Base-by-base conservation (phyloP, 495 filamentous ascomycete species). In the Entonaema liquescens region DNA sequence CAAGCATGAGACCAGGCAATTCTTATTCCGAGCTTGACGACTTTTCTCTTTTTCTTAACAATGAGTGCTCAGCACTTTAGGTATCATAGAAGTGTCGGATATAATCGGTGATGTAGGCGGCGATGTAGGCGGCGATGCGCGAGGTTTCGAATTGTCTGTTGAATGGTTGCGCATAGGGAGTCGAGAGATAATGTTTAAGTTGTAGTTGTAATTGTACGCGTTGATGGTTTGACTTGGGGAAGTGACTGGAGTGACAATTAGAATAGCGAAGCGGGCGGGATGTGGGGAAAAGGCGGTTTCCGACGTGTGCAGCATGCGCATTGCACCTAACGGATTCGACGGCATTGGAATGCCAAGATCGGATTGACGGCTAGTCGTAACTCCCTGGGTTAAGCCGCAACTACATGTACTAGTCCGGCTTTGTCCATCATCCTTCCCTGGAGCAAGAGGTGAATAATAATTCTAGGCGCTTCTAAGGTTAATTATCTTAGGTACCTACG, bases 311-410 rank as follows among this genome's bases (percentile, higher is more conserved):
- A 42, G 50, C 28, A 13, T 55, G 9, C 6, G 29, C 44, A 53
- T 29, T 38, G 54, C 33, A 60, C 56, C 38, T 67, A 60, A 58
- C 59, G 44, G 35, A 67, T 49, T 67, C 15, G 35, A 56, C 64
- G 69, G 69, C 59, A 71, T 63, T 72, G 59, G 64, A 64, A 72
- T 72, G 69, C 69, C 69, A 72, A 72, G 69, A 63, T 65, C 58
- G 59, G 28, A 44, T 29, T 44, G 29, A 35, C 31, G 42, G 17
- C 42, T 47, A 47, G 42, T 47, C 42, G 42, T 21, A 47, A 47
- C 42, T 63, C 28, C 29, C 26, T 36, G 25, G 5, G 33, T 63
- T 58, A 70, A 70, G 55, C 57, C 68, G 21, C 57, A 61, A 63
- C 36, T 56, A 61, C 42, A 47, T 19, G 5, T 35, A 31, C 44